Evolutionary conservation across 2,329 filamentous ascomycete species (phyloP), one percentile per base, ranked within the genome.

Genomic region (Calonectria hawksworthii): DNA sequence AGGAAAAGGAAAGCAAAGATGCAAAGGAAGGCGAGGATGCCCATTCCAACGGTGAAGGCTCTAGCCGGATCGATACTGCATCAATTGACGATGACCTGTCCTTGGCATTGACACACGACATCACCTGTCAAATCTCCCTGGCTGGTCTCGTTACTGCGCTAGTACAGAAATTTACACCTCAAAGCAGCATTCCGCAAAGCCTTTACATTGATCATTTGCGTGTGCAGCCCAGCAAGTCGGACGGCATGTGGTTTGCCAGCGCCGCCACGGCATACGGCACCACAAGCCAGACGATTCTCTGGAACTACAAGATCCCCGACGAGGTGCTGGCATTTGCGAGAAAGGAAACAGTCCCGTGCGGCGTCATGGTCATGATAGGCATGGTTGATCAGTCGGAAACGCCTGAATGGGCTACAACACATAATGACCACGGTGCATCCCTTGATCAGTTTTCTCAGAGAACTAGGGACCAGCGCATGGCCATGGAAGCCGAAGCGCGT

Each of bases 231-330:
- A 79, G 72, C 28, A 83, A 78, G 34, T 84, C 82, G 0, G 83
- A 85, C 36, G 89, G 90, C 11, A 82, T 87, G 13, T 93, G 91
- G 91, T 92, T 92, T 76, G 89, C 90, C 34, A 89, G 87, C 73
- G 88, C 87, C 1, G 87, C 87, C 0, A 92, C 91, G 1, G 91
- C 91, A 0, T 88, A 89, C 73, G 88, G 89, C 26, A 90, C 89
- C 1, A 86, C 88, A 0, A 88, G 86, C 65, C 87, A 89, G 76
- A 92, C 90, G 0, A 86, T 92, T 13, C 85, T 93, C 3, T 93
- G 91, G 91, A 90, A 89, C 80, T 92, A 91, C 83, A 87, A 88
- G 71, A 91, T 92, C 61, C 90, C 91, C 0, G 86, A 89, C 26
- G 86, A 87, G 4, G 83, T 92, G 6, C 78, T 92, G 1, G 75